Conservation (phyloP, 768 basidiomycete genomes). For the Mycena pura region DNA sequence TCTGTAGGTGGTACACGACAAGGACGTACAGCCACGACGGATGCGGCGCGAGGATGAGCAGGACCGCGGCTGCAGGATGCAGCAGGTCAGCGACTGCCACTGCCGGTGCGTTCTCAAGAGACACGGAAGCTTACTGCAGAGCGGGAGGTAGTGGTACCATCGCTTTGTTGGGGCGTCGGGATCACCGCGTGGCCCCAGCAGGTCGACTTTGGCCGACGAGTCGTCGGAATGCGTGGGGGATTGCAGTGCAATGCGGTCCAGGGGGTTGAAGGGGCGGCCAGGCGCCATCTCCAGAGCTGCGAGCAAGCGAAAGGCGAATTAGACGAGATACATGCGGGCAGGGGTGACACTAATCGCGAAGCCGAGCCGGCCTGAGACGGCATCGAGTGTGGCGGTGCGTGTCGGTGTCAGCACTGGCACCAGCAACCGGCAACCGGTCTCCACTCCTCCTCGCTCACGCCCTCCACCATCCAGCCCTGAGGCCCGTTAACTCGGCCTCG, state of each 20-base stretch:
- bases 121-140: conserved; percentile 48
- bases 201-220: conserved; percentile 24
- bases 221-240: conserved; percentile 23
- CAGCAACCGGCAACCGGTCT: no score
- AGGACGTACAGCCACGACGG: conserved; percentile 76
- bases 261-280: conserved; percentile 21
- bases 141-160: conserved; percentile 66
- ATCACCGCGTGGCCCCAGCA: conserved; percentile 30
- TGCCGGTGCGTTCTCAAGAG: conserved; percentile 32
- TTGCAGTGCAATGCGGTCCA: conserved; percentile 18
- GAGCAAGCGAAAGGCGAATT: neutral
- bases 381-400: no score
- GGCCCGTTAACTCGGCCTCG: no score
- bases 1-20: conserved; percentile 68
- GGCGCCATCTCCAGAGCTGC: no score
- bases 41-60: conserved; percentile 73
- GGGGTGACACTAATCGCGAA: neutral
- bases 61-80: conserved; percentile 47
- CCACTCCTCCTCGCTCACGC: no score
- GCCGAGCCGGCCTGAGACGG: no score
- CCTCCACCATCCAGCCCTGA: no score
- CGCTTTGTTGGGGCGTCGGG: conserved; percentile 46
- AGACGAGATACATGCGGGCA: conserved; percentile 10
- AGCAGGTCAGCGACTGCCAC: no score
- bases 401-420: no score